Conservation (phyloP, 768 basidiomycete genomes). For the Tricholoma flavovirens region DNA sequence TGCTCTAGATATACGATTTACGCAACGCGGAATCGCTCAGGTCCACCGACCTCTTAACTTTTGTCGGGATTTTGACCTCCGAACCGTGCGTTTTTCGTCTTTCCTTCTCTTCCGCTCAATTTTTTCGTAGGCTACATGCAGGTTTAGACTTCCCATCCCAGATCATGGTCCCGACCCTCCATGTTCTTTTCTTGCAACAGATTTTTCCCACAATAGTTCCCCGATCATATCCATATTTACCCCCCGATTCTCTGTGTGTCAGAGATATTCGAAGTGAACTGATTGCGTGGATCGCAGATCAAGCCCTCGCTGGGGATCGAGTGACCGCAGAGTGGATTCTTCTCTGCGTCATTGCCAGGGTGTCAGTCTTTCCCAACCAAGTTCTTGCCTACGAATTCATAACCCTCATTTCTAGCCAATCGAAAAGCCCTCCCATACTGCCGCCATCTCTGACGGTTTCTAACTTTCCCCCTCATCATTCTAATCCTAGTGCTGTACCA, state of each 20-base stretch:
- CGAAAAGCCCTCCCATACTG: constrained; percentile 58
- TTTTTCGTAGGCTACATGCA: constrained; percentile 28
- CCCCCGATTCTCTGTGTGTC: constrained; percentile 5
- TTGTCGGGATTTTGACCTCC: constrained; percentile 67
- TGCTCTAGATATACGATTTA: constrained; percentile 53
- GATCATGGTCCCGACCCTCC: constrained; percentile 54
- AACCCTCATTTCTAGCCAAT: constrained; percentile 42
- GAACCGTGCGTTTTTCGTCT: constrained; percentile 45
- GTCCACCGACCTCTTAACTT: constrained; percentile 57
- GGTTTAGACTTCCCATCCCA: constrained; percentile 34
- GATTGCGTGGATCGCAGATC: constrained; percentile 66
- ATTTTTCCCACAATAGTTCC: constrained; percentile 36
- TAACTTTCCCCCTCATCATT: constrained; percentile 46
- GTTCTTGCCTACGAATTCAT: background rate
- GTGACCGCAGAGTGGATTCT: constrained; percentile 74
- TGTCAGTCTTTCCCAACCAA: constrained; percentile 40
- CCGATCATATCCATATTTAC: constrained; percentile 29
- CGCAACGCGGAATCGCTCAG: constrained; percentile 40
- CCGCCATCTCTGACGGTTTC: constrained; percentile 64
- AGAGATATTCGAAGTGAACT: constrained; percentile 44
- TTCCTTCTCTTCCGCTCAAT: constrained; percentile 7
- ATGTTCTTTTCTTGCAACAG: constrained; percentile 52
- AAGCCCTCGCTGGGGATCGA: constrained; percentile 62
- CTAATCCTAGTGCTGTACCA: constrained; percentile 28
- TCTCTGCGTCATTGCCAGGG: constrained; percentile 50